Evolutionary conservation across 2,329 filamentous ascomycete genomes (phyloP).

Genomic region (Metarhizium album): DNA sequence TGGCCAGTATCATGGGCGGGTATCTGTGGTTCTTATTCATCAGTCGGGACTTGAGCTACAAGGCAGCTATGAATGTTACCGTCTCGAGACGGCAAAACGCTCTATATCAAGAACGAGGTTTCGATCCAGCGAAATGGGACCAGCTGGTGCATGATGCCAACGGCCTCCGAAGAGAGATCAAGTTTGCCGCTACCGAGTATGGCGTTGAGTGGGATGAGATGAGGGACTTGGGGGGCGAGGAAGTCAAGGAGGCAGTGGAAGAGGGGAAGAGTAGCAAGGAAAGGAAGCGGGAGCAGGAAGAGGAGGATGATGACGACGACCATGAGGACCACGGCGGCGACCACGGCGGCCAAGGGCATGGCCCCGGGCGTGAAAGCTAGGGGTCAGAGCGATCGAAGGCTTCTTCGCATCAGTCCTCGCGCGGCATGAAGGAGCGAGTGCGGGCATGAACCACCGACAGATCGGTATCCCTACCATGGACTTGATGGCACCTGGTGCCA

Average conservation of each 20-base stretch:
- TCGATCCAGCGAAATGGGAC: conserved; percentile 71
- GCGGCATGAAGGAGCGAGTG: neutral
- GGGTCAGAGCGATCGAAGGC: neutral
- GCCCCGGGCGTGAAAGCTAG: conserved; percentile 15
- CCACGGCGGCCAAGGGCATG: conserved; percentile 13
- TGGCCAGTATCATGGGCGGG: conserved; percentile 76
- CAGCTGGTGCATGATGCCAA: conserved; percentile 71
- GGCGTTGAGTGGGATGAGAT: conserved; percentile 83
- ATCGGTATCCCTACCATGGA: too few relatives aligned
- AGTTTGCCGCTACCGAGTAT: conserved; percentile 71
- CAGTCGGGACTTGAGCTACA: conserved; percentile 80
- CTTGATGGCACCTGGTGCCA: too few relatives aligned
- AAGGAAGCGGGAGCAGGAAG: conserved; percentile 24
- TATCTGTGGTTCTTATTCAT: conserved; percentile 94
- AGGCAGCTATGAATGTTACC: conserved; percentile 77
- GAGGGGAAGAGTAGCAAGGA: conserved; percentile 34
- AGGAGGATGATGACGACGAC: conserved; percentile 28
- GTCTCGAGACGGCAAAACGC: conserved; percentile 67
- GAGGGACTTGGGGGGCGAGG: conserved; percentile 58
- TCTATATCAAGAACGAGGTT: conserved; percentile 64
- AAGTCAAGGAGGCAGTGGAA: conserved; percentile 47
- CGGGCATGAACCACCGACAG: too few relatives aligned
- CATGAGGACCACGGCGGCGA: conserved; percentile 21
- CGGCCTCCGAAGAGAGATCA: conserved; percentile 64
- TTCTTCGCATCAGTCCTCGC: neutral